A percentile compares a stretch with the other conserved stretches of the same genome.
phyloP scores from a whole-genome alignment of 1,284 basidiomycete species.

The Fistulinella cinereoalba region DNA sequence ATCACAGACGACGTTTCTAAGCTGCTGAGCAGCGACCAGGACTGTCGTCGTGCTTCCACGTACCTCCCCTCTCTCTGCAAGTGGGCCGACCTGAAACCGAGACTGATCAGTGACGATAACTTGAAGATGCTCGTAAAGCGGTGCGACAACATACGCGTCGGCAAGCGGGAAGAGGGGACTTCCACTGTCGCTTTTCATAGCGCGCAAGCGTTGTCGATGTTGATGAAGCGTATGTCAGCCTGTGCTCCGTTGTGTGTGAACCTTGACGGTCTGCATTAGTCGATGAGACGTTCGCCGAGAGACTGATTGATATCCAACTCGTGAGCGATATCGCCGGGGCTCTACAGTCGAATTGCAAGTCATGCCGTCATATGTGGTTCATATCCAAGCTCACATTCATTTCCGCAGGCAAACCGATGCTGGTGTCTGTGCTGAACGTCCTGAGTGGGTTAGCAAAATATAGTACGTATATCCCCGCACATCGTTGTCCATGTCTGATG shows the following conservation, averaged over 20 bases:
- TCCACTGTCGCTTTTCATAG: slow-evolving; percentile 25
- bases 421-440: slow-evolving; percentile 24
- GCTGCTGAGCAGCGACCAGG: slow-evolving; percentile 9
- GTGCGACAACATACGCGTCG: slow-evolving; percentile 14
- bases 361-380: background rate
- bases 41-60: slow-evolving; percentile 25
- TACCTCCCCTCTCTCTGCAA: slow-evolving; percentile 33
- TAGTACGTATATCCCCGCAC: slow-evolving; percentile 7
- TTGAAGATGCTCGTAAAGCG: slow-evolving; percentile 17
- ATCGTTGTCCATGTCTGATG: background rate
- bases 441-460: slow-evolving; percentile 19
- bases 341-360: slow-evolving; percentile 19
- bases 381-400: background rate
- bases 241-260: no score
- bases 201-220: slow-evolving; percentile 28
- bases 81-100: slow-evolving; percentile 10
- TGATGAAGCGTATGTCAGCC: slow-evolving; percentile 17
- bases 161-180: slow-evolving; percentile 18
- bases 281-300: slow-evolving; percentile 8
- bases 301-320: slow-evolving; percentile 14
- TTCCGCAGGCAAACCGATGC: slow-evolving; percentile 15
- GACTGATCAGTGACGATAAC: slow-evolving; percentile 18
- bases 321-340: slow-evolving; percentile 22
- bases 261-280: slow-evolving; percentile 12
- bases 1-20: slow-evolving; percentile 16